Evolutionary conservation across 2,329 filamentous ascomycete species (phyloP).

Genomic region (Xylariales sp.): DNA sequence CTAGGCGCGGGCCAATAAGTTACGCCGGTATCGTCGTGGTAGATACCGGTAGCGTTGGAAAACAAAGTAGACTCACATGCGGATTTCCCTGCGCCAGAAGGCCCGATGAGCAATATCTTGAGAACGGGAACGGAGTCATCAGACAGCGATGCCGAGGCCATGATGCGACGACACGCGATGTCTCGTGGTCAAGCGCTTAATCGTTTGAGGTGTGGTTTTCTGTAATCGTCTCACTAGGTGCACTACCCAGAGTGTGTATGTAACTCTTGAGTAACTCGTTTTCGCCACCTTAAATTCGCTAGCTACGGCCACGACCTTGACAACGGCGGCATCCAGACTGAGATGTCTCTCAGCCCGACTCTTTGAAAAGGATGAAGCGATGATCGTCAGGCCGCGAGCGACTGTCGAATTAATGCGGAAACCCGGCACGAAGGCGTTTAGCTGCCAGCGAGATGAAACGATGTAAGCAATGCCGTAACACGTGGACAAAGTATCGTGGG

Average conservation of each 20-base stretch:
- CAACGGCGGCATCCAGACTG: neutral
- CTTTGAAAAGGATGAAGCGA: neutral
- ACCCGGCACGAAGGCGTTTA: neutral
- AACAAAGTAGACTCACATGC: constrained; percentile 56
- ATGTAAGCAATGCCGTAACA: constrained; percentile 13
- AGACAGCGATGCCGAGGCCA: constrained; percentile 53
- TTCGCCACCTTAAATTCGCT: neutral
- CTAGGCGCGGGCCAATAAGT: neutral
- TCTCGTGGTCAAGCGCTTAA: neutral
- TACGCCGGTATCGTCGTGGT: neutral
- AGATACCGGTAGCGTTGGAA: neutral
- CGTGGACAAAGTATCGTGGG: constrained; percentile 14
- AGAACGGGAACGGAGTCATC: constrained; percentile 61
- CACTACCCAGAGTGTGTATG: neutral
- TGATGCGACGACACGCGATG: constrained; percentile 10
- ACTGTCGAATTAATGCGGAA: neutral
- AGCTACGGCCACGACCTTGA: neutral
- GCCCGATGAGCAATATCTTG: constrained; percentile 67
- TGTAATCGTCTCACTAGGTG: neutral
- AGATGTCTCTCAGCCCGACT: neutral
- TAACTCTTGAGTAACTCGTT: neutral
- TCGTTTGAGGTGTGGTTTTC: neutral
- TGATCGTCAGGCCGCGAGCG: constrained; percentile 1
- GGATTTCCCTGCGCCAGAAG: constrained; percentile 67
- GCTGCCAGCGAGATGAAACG: constrained; percentile 1